These are phyloP conservation scores for Erigeron philadelphicus DNA, from an alignment of 140 eudicot genomes.

Conservation along the genomic window DNA sequence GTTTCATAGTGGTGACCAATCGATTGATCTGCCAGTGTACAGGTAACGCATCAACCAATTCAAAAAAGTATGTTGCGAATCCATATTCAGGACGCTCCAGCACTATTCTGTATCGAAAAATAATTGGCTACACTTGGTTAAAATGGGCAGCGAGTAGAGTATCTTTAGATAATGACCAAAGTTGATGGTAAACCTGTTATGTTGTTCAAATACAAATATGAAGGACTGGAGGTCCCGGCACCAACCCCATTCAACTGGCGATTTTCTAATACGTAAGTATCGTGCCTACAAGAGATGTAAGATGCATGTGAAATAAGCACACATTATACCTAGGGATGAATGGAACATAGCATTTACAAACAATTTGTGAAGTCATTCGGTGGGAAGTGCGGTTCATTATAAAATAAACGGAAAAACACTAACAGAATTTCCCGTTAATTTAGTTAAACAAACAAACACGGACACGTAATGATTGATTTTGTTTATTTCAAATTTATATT, in stretches of 20 bases:
- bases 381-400: too few species aligned
- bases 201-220: slow-evolving; percentile 76
- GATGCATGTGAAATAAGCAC: slow-evolving; percentile 2
- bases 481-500: too few species aligned
- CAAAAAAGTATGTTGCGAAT: slow-evolving; percentile 91
- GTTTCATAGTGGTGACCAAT: slow-evolving; percentile 84
- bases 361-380: background rate
- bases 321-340: background rate
- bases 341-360: background rate
- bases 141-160: background rate
- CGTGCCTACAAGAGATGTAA: slow-evolving; percentile 51
- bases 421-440: too few species aligned
- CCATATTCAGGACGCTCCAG: slow-evolving; percentile 98
- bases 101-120: slow-evolving; percentile 60
- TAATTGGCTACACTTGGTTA: background rate
- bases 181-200: slow-evolving; percentile 58
- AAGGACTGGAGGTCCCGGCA: slow-evolving; percentile 95
- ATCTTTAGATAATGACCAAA: background rate
- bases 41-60: slow-evolving; percentile 50
- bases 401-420: too few species aligned
- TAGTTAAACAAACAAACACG: too few species aligned
- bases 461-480: too few species aligned
- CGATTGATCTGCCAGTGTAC: slow-evolving; percentile 84
- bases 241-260: slow-evolving; percentile 99
- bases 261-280: slow-evolving; percentile 55